Evolutionary conservation across 495 filamentous ascomycete genomes (phyloP).

Genomic region (Hypoxylon fragiforme): DNA sequence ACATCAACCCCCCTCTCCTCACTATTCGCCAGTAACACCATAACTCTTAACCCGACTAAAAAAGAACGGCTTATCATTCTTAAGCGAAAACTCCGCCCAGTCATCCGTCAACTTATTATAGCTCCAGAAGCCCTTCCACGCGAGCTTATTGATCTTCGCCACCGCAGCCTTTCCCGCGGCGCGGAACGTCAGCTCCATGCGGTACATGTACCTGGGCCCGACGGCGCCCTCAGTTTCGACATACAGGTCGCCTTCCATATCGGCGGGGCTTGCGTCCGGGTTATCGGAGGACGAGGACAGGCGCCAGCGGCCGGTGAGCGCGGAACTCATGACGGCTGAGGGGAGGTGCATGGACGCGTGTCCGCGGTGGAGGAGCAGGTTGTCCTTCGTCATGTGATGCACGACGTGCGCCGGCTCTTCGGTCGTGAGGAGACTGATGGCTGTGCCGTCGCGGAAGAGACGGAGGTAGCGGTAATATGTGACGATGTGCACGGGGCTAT

Average conservation of each 20-base stretch:
- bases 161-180: slow-evolving; percentile 54
- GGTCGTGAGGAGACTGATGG: slow-evolving; percentile 75
- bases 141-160: slow-evolving; percentile 74
- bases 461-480: slow-evolving; percentile 97
- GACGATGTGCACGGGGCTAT: slow-evolving; percentile 88
- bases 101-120: slow-evolving; percentile 89
- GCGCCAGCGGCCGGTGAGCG: slow-evolving; percentile 46
- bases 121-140: slow-evolving; percentile 90
- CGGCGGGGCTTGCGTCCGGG: slow-evolving; percentile 34
- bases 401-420: slow-evolving; percentile 84
- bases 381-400: slow-evolving; percentile 61
- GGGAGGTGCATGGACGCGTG: slow-evolving; percentile 36
- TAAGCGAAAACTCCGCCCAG: slow-evolving; percentile 81
- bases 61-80: slow-evolving; percentile 82
- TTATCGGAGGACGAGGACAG: slow-evolving; percentile 35
- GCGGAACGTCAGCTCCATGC: slow-evolving; percentile 72
- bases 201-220: slow-evolving; percentile 73
- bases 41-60: slow-evolving; percentile 85
- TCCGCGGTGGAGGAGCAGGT: slow-evolving; percentile 33
- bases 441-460: slow-evolving; percentile 88
- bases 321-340: slow-evolving; percentile 39
- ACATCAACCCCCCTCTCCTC: slow-evolving; percentile 38
- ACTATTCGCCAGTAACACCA: no score
- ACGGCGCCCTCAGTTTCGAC: slow-evolving; percentile 84
- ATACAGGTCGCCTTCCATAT: slow-evolving; percentile 67